A percentile compares a stretch with the other conserved stretches of the same genome.
phyloP scores from a whole-genome alignment of 495 filamentous ascomycete genomes.

The Cercophora newfieldiana region DNA sequence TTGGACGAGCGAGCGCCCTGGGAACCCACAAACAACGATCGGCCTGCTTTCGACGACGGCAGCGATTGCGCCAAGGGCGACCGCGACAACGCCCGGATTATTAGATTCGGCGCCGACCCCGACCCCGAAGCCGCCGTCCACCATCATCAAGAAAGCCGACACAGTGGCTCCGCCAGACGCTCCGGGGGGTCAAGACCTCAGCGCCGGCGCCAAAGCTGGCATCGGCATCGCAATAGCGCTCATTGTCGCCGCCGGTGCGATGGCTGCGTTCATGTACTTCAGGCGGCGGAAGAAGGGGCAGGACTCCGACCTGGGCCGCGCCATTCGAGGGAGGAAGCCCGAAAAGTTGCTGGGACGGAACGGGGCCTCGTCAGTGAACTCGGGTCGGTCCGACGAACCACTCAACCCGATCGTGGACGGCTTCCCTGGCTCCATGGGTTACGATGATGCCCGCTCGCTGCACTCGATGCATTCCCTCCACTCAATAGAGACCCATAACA shows the following conservation, averaged over 20 bases:
- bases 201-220: conserved; percentile 30
- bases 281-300: conserved; percentile 26
- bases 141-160: conserved; percentile 5
- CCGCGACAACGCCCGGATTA: background rate
- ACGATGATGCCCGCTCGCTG: conserved; percentile 34
- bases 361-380: conserved; percentile 22
- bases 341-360: conserved; percentile 22
- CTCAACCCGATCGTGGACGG: conserved; percentile 34
- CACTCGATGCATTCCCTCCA: conserved; percentile 23
- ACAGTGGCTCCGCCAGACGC: conserved; percentile 8
- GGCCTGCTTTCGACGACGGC: conserved; percentile 8
- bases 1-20: background rate
- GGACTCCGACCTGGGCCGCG: conserved; percentile 19
- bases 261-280: conserved; percentile 33
- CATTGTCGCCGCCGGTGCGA: conserved; percentile 26
- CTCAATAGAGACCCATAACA: conserved; percentile 21
- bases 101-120: conserved; percentile 1
- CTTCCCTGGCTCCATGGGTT: conserved; percentile 37
- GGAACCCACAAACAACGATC: conserved; percentile 13
- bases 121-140: background rate
- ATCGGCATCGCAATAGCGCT: conserved; percentile 30
- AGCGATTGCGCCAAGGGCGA: background rate
- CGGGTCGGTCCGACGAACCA: conserved; percentile 29
- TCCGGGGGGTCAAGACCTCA: conserved; percentile 20
- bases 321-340: conserved; percentile 23